Base-by-base conservation (phyloP, 2,329 filamentous ascomycete species). In the Capronia americana region DNA sequence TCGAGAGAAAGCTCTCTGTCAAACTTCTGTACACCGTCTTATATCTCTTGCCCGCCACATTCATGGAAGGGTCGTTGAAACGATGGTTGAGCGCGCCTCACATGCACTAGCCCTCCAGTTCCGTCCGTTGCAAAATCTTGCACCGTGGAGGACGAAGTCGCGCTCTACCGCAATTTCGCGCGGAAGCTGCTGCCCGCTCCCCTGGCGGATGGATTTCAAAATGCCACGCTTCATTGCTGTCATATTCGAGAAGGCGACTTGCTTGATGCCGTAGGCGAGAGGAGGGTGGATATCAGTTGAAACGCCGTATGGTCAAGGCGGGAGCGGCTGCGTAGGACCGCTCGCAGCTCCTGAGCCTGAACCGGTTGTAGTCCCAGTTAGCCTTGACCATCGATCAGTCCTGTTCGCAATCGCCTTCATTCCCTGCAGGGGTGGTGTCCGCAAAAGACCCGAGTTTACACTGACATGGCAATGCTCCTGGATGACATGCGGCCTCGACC, bases 161-260 rank as follows among this genome's bases (percentile, higher is more conserved):
- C 17, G n/a, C 54, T 57, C 30, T 20, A 28, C 24, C 44, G 53
- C 50, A 65, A 67, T 67, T 41, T 70, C 63, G 63, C 63, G 59
- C 63, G 63, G 60, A 64, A 64, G 68, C 44, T 51, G 38, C 51
- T 59, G 56, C 59, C 65, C 68, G 56, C 50, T 46, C 17, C 48
- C 61, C 53, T 57, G 59, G 32, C 65, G 57, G 57, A 59, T 68
- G 26, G 10, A 68, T 68, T 70, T 44, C 65, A 62, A 68, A 70
- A 64, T 51, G 26, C 28, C 38, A 23, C 12, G 24, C 23, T 12
- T 61, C 12, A 32, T 12, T 55, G 28, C 56, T 61, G 63, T 65
- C 60, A 65, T 65, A 63, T 68, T 64, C 60, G 58, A n/a, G 23
- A 14, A 51, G 58, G n/a, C 58, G 24, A 62, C 28, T 8, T 61